Percentiles rank a stretch among this genome's conserved stretches.
Evolutionary conservation across 2,329 filamentous ascomycete genomes (phyloP).

Genomic region (Colletotrichum gigasporum): DNA sequence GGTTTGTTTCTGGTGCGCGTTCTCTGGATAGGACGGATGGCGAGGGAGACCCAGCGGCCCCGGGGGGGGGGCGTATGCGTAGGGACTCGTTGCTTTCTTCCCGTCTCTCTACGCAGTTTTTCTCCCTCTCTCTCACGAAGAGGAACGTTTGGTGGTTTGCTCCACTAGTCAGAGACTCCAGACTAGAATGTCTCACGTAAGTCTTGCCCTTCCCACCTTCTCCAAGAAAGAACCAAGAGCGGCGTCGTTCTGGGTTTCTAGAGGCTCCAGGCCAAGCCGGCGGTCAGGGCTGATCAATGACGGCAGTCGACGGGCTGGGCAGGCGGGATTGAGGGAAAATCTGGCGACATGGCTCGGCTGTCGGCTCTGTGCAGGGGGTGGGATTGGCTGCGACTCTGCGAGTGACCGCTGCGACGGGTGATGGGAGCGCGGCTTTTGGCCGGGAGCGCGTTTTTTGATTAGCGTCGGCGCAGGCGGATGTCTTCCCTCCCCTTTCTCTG

Average conservation of each 20-base stretch:
- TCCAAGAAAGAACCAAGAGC: neutral
- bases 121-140: no score
- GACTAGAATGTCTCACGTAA: neutral
- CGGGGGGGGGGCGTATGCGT: neutral
- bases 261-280: constrained; percentile 5
- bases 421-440: neutral
- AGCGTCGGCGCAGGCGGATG: neutral
- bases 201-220: neutral
- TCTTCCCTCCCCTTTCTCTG: no score
- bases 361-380: neutral
- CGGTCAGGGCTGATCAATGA: neutral
- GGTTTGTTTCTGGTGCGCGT: neutral
- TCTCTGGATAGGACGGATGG: constrained; percentile 8
- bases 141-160: no score
- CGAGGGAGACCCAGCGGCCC: neutral
- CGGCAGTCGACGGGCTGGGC: constrained; percentile 6
- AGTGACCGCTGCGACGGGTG: neutral
- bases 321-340: neutral
- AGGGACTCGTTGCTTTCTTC: neutral
- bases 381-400: neutral
- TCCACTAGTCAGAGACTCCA: neutral
- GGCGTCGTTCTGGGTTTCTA: neutral
- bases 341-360: constrained; percentile 10
- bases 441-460: neutral
- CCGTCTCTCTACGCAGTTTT: no score